These are phyloP conservation scores for Aspergillus candidus DNA, from an alignment of 2,329 filamentous ascomycete genomes.

Conservation along the genomic window DNA sequence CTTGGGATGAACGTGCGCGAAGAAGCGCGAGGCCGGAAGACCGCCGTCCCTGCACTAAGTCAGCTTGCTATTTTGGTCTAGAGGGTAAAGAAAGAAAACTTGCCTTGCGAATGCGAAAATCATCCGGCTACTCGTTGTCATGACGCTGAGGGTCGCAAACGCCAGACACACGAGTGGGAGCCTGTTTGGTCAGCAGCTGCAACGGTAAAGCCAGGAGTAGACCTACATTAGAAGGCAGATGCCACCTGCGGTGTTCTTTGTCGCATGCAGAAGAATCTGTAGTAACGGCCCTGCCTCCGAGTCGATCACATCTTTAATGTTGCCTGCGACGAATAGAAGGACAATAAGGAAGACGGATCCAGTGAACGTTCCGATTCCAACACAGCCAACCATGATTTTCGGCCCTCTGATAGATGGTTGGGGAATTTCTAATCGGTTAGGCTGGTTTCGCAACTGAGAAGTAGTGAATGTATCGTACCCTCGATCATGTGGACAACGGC, in stretches of 20 bases:
- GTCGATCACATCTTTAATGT: slow-evolving; percentile 50
- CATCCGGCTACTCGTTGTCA: slow-evolving; percentile 29
- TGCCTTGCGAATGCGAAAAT: slow-evolving; percentile 27
- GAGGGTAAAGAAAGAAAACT: neutral
- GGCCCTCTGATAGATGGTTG: slow-evolving; percentile 50
- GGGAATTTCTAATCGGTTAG: slow-evolving; percentile 27
- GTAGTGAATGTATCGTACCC: slow-evolving; percentile 6
- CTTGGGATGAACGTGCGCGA: slow-evolving; percentile 54
- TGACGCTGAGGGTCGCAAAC: slow-evolving; percentile 25
- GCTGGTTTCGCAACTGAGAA: neutral
- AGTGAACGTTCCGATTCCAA: slow-evolving; percentile 56
- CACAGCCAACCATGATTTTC: slow-evolving; percentile 59
- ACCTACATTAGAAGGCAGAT: slow-evolving; percentile 55
- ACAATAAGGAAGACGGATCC: slow-evolving; percentile 58
- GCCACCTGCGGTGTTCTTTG: slow-evolving; percentile 54
- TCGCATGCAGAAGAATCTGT: slow-evolving; percentile 58
- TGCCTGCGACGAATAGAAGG: slow-evolving; percentile 57
- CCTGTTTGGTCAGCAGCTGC: slow-evolving; percentile 13
- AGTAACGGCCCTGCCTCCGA: slow-evolving; percentile 54
- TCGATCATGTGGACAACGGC: slow-evolving; percentile 43
- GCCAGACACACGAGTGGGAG: slow-evolving; percentile 24
- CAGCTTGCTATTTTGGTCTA: neutral
- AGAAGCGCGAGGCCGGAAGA: slow-evolving; percentile 55
- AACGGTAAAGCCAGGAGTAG: too few relatives aligned
- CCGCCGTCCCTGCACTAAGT: slow-evolving; percentile 51